Conservation (phyloP, 2,329 filamentous ascomycete species). For the Tolypocladium ovalisporum region DNA sequence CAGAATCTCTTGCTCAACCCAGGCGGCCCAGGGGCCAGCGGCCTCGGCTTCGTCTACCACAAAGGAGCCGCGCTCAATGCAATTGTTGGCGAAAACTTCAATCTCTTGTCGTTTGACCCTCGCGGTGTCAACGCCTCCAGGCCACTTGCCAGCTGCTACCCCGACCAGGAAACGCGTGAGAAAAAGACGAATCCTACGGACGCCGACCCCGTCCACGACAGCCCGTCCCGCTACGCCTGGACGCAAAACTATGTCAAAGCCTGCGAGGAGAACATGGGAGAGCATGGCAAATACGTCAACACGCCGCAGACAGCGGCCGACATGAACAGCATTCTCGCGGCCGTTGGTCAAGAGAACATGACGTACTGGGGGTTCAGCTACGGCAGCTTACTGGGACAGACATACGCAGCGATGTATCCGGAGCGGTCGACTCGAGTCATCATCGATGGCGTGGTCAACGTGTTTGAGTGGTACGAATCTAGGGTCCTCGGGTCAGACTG, state of each 20-base stretch:
- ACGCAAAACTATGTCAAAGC: slow-evolving; percentile 27
- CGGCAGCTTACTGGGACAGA: slow-evolving; percentile 28
- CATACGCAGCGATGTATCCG: slow-evolving; percentile 27
- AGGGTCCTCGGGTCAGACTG: slow-evolving; percentile 14
- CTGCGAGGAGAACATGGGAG: slow-evolving; percentile 32
- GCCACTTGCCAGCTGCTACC: slow-evolving; percentile 27
- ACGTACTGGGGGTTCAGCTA: slow-evolving; percentile 32
- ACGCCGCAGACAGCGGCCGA: slow-evolving; percentile 39
- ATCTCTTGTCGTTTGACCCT: slow-evolving; percentile 36
- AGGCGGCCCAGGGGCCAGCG: slow-evolving; percentile 35
- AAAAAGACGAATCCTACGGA: slow-evolving; percentile 7
- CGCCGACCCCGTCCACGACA: slow-evolving; percentile 18
- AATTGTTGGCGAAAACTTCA: slow-evolving; percentile 29
- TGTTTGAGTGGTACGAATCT: slow-evolving; percentile 20
- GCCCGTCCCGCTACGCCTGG: slow-evolving; percentile 28
- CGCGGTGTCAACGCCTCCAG: slow-evolving; percentile 26
- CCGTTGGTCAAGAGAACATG: slow-evolving; percentile 18
- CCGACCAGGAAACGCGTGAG: slow-evolving; percentile 19
- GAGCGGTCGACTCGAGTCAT: slow-evolving; percentile 20
- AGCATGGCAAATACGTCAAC: slow-evolving; percentile 32
- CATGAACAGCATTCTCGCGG: slow-evolving; percentile 38
- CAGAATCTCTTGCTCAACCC: slow-evolving; percentile 34
- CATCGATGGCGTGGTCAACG: slow-evolving; percentile 24
- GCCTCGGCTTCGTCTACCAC: slow-evolving; percentile 23
- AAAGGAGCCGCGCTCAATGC: slow-evolving; percentile 22